Evolutionary conservation across 768 basidiomycete species (phyloP).

Genomic region (Mycena albidolilacea): DNA sequence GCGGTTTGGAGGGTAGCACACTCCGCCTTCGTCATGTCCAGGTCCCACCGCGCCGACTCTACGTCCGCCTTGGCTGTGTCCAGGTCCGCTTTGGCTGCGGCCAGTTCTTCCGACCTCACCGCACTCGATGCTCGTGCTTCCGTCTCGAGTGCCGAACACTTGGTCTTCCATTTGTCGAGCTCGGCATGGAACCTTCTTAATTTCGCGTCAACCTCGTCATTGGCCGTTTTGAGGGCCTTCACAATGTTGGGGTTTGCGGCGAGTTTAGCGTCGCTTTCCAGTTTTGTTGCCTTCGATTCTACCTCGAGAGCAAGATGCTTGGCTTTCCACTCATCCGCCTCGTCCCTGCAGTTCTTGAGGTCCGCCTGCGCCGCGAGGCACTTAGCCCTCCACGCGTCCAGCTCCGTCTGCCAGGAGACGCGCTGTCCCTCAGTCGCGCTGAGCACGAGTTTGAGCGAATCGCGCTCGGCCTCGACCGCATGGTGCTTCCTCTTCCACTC

Average conservation of each 20-base stretch:
- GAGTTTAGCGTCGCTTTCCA: neutral
- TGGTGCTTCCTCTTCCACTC: conserved; percentile 9
- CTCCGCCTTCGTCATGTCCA: conserved; percentile 4
- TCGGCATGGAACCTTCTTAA: neutral
- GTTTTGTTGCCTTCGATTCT: neutral
- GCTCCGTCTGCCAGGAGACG: neutral
- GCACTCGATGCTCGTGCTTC: too few relatives aligned
- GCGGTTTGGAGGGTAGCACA: neutral
- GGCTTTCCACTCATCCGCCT: conserved; percentile 1
- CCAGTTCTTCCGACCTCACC: too few relatives aligned
- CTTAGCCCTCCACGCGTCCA: conserved; percentile 25
- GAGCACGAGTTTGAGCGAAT: conserved; percentile 9
- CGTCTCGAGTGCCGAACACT: neutral
- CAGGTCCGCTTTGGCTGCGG: too few relatives aligned
- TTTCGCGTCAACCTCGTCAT: conserved; percentile 8
- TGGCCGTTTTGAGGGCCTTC: conserved; percentile 6
- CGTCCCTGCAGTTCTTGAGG: conserved; percentile 4
- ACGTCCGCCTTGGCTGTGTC: too few relatives aligned
- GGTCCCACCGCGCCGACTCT: too few relatives aligned
- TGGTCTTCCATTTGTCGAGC: conserved; percentile 7
- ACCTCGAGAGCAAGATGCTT: neutral
- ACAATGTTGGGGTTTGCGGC: neutral
- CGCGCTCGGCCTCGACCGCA: conserved; percentile 2
- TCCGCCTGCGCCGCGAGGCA: conserved; percentile 6
- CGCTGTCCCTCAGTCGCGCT: neutral